Evolutionary conservation across 768 basidiomycete species (phyloP).

Genomic region (Tylopilus sp.): DNA sequence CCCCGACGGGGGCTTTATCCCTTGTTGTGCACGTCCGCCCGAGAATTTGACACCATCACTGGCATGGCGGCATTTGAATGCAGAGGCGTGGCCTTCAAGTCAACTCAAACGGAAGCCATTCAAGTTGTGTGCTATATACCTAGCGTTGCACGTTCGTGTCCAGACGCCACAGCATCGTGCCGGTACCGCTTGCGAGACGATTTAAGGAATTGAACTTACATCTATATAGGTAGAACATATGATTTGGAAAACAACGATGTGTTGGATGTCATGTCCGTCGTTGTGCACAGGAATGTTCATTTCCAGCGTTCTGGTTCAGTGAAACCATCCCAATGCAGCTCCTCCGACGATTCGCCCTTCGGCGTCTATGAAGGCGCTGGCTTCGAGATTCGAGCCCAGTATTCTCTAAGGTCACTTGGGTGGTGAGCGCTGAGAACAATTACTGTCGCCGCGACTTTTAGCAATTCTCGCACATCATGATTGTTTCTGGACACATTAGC

Average conservation of each 20-base stretch:
- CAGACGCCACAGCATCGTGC: conserved; percentile 12
- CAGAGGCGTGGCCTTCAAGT: conserved; percentile 5
- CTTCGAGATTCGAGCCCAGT: conserved; percentile 5
- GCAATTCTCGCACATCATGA: neutral
- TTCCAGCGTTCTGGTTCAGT: neutral
- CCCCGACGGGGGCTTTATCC: conserved; percentile 3
- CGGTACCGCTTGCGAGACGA: conserved; percentile 19
- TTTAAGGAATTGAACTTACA: conserved; percentile 17
- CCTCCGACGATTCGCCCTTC: conserved; percentile 16
- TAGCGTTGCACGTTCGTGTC: neutral
- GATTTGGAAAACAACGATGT: conserved; percentile 4
- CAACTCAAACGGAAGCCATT: neutral
- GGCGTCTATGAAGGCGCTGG: neutral
- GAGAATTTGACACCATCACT: neutral
- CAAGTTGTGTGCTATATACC: neutral
- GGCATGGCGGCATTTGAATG: neutral
- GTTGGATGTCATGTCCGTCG: conserved; percentile 29
- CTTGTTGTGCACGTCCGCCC: neutral
- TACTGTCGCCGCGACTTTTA: too few species aligned
- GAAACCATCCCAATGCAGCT: neutral
- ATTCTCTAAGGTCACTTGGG: neutral
- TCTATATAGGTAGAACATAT: conserved; percentile 15
- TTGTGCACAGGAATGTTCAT: conserved; percentile 11
- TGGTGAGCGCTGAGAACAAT: too few species aligned
- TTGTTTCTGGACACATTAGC: neutral